Conservation (phyloP, 1,284 basidiomycete genomes). For the Trichosporon coremiiforme region DNA sequence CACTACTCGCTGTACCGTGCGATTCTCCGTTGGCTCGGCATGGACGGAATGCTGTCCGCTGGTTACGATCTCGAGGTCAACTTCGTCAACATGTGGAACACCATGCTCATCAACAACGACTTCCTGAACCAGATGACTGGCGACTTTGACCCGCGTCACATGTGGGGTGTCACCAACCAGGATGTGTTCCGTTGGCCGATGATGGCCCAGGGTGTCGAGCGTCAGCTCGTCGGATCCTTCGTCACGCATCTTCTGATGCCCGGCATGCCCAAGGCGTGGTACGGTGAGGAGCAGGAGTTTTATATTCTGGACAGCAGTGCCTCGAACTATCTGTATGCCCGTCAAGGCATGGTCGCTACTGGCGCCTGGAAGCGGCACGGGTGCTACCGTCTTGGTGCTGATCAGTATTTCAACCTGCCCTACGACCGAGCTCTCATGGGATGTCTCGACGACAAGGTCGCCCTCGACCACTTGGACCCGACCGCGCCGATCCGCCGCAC, state of each 20-base stretch:
- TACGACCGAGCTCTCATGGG: constrained; percentile 74
- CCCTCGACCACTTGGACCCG: constrained; percentile 90
- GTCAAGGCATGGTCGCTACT: constrained; percentile 83
- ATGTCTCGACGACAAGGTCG: constrained; percentile 83
- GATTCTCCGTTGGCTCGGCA: constrained; percentile 78
- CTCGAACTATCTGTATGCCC: constrained; percentile 78
- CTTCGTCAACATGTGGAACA: constrained; percentile 82
- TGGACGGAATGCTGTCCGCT: constrained; percentile 88
- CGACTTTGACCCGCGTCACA: constrained; percentile 74
- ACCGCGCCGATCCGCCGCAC: constrained; percentile 73
- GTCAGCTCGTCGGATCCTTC: constrained; percentile 72
- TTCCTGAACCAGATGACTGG: constrained; percentile 73
- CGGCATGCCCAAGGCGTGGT: constrained; percentile 79
- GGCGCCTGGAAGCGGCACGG: constrained; percentile 88
- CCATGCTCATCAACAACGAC: constrained; percentile 84
- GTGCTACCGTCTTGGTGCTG: constrained; percentile 82
- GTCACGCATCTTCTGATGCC: constrained; percentile 79
- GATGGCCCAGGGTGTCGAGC: constrained; percentile 76
- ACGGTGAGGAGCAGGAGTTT: constrained; percentile 83
- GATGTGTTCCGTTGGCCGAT: constrained; percentile 91
- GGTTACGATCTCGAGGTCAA: constrained; percentile 78
- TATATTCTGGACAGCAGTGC: constrained; percentile 81
- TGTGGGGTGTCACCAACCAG: constrained; percentile 90
- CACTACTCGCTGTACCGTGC: constrained; percentile 89
- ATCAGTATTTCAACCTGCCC: constrained; percentile 87